A percentile compares a stretch with the other conserved stretches of the same genome.
These are phyloP conservation scores for Entonaema liquescens DNA, from an alignment of 495 filamentous ascomycete genomes.

Conservation along the genomic window DNA sequence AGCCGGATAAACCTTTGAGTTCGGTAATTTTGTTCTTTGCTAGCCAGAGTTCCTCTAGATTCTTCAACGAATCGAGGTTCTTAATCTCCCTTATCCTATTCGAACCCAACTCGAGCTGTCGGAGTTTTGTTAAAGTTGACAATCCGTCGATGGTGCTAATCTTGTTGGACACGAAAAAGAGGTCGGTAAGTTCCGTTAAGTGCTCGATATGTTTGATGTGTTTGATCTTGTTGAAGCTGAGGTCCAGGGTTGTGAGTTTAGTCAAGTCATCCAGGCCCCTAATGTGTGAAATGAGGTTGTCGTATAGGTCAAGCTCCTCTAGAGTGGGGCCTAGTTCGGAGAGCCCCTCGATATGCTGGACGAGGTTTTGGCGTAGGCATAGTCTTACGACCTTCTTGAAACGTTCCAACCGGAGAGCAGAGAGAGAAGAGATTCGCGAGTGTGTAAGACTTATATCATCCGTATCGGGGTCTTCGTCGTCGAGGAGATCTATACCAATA, in stretches of 20 bases:
- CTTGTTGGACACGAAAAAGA: conserved; percentile 96
- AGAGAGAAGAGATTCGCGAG: conserved; percentile 80
- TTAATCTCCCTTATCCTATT: conserved; percentile 92
- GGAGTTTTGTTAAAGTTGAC: conserved; percentile 74
- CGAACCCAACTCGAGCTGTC: conserved; percentile 87
- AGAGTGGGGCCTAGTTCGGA: conserved; percentile 68
- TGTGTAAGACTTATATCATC: conserved; percentile 93
- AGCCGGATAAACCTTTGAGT: conserved; percentile 73
- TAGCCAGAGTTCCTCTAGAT: conserved; percentile 90
- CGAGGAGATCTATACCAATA: conserved; percentile 60
- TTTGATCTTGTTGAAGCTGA: conserved; percentile 99
- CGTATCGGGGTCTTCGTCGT: conserved; percentile 59
- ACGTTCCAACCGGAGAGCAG: conserved; percentile 79
- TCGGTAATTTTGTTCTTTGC: conserved; percentile 98
- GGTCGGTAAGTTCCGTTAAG: conserved; percentile 78
- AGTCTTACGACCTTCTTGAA: conserved; percentile 81
- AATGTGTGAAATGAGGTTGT: conserved; percentile 93
- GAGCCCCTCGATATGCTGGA: conserved; percentile 80
- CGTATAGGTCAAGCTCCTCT: conserved; percentile 92
- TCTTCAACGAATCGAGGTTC: conserved; percentile 78
- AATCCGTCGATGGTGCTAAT: conserved; percentile 87
- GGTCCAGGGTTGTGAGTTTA: conserved; percentile 80
- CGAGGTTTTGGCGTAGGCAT: conserved; percentile 93
- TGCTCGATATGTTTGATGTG: conserved; percentile 92
- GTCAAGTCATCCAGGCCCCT: conserved; percentile 80